Conservation (phyloP, 768 basidiomycete genomes). For the Termitomyces eurrhizus region DNA sequence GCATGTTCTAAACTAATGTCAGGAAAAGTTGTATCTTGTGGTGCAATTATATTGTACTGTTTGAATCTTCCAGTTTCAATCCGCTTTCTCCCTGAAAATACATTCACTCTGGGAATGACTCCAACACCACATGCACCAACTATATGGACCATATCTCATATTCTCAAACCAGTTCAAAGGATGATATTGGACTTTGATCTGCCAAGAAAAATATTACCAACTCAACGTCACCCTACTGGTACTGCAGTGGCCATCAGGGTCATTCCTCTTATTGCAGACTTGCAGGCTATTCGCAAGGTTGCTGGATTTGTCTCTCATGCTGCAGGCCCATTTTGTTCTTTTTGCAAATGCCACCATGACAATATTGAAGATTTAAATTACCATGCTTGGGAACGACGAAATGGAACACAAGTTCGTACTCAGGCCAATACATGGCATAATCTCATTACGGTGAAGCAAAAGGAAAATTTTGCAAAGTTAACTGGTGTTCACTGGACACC, state of each 20-base stretch:
- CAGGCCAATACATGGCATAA: no score
- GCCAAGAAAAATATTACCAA: neutral
- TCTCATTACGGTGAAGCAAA: no score
- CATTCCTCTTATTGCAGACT: neutral
- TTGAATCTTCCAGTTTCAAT: conserved; percentile 5
- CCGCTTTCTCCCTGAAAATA: conserved; percentile 5
- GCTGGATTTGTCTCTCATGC: neutral
- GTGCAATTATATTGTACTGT: conserved; percentile 9
- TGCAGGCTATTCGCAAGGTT: neutral
- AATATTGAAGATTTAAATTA: neutral
- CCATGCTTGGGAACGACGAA: neutral
- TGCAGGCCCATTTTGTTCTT: neutral
- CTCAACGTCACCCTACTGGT: neutral
- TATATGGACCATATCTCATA: conserved; percentile 5
- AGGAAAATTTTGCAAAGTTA: neutral
- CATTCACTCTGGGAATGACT: neutral
- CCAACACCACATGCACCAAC: conserved; percentile 4
- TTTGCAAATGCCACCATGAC: neutral
- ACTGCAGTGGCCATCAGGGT: neutral
- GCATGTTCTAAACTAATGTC: neutral
- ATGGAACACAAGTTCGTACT: neutral
- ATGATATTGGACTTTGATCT: neutral
- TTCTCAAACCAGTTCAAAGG: conserved; percentile 2
- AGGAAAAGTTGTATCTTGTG: conserved; percentile 4
- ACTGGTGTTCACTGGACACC: neutral